Conservation (phyloP, 176 grass and related monocot genomes). For the Canna indica region DNA sequence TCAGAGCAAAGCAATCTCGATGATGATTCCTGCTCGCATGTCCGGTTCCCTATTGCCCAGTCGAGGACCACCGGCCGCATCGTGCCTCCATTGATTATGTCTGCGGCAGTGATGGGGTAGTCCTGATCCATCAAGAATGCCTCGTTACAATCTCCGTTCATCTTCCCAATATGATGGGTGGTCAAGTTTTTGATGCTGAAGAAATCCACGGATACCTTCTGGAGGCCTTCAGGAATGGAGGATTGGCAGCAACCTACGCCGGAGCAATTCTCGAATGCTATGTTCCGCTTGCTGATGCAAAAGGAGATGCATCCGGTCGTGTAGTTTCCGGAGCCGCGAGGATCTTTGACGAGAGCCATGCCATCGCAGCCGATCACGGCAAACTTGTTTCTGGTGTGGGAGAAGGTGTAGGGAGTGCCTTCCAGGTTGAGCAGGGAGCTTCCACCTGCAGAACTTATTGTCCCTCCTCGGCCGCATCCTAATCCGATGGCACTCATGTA, state of each 20-base stretch:
- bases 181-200: conserved; percentile 11
- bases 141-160: conserved; percentile 1
- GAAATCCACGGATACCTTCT: conserved; percentile 22
- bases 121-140: conserved; percentile 10
- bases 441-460: no score
- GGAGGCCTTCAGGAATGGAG: conserved; percentile 18
- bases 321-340: background rate
- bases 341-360: conserved; percentile 11
- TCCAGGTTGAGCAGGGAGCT: conserved; percentile 19
- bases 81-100: no score
- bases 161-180: background rate
- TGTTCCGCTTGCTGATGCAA: conserved; percentile 14
- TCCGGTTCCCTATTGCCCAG: conserved; percentile 21
- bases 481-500: conserved; percentile 3
- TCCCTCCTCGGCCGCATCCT: background rate
- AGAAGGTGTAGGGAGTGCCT: conserved; percentile 47
- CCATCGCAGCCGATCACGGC: conserved; percentile 42
- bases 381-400: conserved; percentile 45
- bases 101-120: no score
- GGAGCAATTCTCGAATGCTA: conserved; percentile 19
- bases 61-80: conserved; percentile 17
- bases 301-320: conserved; percentile 35
- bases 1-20: background rate
- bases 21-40: conserved; percentile 20
- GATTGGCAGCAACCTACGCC: conserved; percentile 58